These are phyloP conservation scores for Apocynum venetum DNA, from an alignment of 257 asterid species.

Conservation along the genomic window DNA sequence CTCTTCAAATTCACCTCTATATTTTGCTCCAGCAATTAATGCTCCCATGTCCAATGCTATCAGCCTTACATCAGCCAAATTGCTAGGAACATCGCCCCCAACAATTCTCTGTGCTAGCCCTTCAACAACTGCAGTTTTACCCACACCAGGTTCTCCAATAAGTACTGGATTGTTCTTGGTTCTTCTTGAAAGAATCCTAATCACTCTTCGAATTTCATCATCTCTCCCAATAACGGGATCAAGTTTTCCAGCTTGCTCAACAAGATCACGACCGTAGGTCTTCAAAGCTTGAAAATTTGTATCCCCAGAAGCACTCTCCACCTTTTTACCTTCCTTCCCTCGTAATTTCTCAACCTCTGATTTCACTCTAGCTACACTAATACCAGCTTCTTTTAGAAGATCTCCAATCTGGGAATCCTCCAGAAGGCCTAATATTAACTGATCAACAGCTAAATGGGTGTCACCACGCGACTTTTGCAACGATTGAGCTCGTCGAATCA, in stretches of 20 bases:
- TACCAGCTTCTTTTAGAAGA: slow-evolving; percentile 30
- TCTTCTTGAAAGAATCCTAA: slow-evolving; percentile 29
- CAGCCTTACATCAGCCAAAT: slow-evolving; percentile 27
- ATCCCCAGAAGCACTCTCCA: slow-evolving; percentile 39
- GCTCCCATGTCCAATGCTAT: slow-evolving; percentile 37
- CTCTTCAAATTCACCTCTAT: slow-evolving; percentile 38
- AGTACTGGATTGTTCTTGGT: slow-evolving; percentile 35
- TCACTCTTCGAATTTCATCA: slow-evolving; percentile 31
- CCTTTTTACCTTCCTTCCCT: slow-evolving; percentile 31
- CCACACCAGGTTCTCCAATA: slow-evolving; percentile 38
- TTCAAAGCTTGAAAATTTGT: slow-evolving; percentile 32
- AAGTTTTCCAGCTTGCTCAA: slow-evolving; percentile 33
- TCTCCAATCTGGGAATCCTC: slow-evolving; percentile 40
- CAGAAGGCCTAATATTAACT: slow-evolving; percentile 31
- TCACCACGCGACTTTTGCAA: slow-evolving; percentile 30
- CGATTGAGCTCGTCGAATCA: slow-evolving; percentile 26
- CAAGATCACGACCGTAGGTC: slow-evolving; percentile 39
- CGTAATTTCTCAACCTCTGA: slow-evolving; percentile 35
- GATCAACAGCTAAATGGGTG: slow-evolving; percentile 33
- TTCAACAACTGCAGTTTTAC: slow-evolving; percentile 38
- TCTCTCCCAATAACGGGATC: slow-evolving; percentile 41
- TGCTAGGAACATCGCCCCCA: slow-evolving; percentile 28
- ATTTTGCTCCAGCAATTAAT: slow-evolving; percentile 32
- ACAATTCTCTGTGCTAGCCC: slow-evolving; percentile 35
- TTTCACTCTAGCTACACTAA: slow-evolving; percentile 20